These are phyloP conservation scores for Volvariella volvacea DNA, from an alignment of 1,284 basidiomycete species.

Conservation along the genomic window DNA sequence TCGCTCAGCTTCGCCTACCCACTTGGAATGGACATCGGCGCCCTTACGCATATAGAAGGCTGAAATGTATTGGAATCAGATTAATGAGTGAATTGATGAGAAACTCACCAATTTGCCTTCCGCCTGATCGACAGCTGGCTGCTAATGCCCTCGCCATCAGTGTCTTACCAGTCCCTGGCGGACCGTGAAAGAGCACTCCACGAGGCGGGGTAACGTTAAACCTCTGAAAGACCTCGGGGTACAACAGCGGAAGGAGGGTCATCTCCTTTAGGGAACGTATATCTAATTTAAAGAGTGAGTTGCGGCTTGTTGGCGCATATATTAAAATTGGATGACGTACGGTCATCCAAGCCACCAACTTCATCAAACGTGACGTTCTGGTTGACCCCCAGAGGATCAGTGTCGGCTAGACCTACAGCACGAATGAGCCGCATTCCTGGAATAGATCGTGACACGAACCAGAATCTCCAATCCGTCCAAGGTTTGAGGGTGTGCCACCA, in stretches of 20 bases:
- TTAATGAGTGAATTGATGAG: conserved; percentile 3
- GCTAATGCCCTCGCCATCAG: conserved; percentile 91
- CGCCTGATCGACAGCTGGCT: conserved; percentile 86
- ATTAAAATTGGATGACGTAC: conserved; percentile 28
- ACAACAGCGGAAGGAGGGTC: conserved; percentile 92
- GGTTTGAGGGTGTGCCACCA: conserved; percentile 70
- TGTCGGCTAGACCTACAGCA: conserved; percentile 78
- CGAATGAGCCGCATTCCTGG: conserved; percentile 12
- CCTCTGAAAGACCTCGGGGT: conserved; percentile 96
- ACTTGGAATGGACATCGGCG: conserved; percentile 96
- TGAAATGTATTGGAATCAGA: conserved; percentile 21
- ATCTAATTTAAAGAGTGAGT: conserved; percentile 38
- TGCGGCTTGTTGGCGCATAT: neutral
- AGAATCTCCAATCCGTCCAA: conserved; percentile 78
- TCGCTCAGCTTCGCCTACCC: conserved; percentile 98
- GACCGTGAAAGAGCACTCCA: conserved; percentile 96
- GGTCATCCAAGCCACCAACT: conserved; percentile 95
- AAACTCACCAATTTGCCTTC: conserved; percentile 80
- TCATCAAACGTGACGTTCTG: conserved; percentile 94
- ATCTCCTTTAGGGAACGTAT: conserved; percentile 98
- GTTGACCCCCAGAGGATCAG: conserved; percentile 93
- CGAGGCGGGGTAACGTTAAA: conserved; percentile 95
- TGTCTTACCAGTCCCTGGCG: conserved; percentile 93
- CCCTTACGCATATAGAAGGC: conserved; percentile 99
- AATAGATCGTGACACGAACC: conserved; percentile 30